phyloP scores from a whole-genome alignment of 345 rosid species.

The Moringa oleifera region DNA sequence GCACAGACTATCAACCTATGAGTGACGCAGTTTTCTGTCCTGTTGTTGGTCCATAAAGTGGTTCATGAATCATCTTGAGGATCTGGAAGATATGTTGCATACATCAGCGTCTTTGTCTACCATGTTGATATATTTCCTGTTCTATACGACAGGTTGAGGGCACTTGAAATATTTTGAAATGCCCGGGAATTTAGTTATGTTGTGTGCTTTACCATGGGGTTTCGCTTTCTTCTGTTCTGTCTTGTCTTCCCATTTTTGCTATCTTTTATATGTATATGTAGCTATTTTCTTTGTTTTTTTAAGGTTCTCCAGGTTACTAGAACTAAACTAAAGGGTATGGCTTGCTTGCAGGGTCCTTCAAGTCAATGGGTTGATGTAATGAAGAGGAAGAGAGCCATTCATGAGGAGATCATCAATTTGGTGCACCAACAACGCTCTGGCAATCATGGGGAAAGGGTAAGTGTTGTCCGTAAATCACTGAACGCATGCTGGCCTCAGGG shows the following conservation, averaged over 20 bases:
- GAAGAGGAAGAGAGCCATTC: constrained; percentile 86
- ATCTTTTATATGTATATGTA: too few species aligned
- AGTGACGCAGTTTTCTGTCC: too few species aligned
- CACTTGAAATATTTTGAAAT: not conserved
- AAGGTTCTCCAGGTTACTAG: too few species aligned
- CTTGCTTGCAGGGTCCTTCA: constrained; percentile 51
- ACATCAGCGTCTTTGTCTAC: too few species aligned
- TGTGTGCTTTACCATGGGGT: not conserved
- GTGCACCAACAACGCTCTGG: constrained; percentile 55
- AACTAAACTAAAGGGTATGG: too few species aligned
- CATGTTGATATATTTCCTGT: too few species aligned
- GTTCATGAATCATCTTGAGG: too few species aligned
- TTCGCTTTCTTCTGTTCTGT: not conserved
- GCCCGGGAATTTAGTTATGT: not conserved
- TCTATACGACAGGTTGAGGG: too few species aligned
- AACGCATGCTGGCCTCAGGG: too few species aligned
- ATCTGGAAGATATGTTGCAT: too few species aligned
- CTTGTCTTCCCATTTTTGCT: not conserved
- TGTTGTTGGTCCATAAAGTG: too few species aligned
- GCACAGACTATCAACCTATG: too few species aligned
- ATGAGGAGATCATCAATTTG: constrained; percentile 62
- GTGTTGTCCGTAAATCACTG: constrained; percentile 7
- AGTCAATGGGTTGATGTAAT: constrained; percentile 87
- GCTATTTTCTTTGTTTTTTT: not conserved
- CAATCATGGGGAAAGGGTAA: constrained; percentile 53